Evolutionary conservation across 2,329 filamentous ascomycete genomes (phyloP).

Genomic region (Pyricularia sp.): DNA sequence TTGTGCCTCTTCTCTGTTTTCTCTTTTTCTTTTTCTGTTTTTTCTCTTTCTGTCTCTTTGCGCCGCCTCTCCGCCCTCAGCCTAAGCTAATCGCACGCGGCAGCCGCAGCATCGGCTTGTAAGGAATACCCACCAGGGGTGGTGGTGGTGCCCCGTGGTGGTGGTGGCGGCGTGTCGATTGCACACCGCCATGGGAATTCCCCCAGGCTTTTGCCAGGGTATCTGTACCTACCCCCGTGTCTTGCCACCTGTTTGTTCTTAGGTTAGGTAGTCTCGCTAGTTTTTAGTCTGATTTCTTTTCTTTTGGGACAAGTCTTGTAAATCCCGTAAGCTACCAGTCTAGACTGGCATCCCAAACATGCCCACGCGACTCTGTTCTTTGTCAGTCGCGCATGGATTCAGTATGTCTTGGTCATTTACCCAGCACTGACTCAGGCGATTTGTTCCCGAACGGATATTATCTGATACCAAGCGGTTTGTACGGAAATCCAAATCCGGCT

Average conservation of each 20-base stretch:
- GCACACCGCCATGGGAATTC: neutral
- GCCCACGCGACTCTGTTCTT: neutral
- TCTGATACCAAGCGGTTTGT: neutral
- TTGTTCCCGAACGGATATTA: neutral
- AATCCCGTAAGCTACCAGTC: neutral
- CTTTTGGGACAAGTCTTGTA: neutral
- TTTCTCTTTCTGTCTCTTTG: too few species aligned
- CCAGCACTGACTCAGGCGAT: neutral
- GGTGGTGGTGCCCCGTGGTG: neutral
- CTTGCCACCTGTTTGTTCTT: neutral
- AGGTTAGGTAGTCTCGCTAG: neutral
- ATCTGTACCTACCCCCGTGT: neutral
- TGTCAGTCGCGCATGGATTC: neutral
- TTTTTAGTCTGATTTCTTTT: neutral
- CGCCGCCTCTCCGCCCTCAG: neutral
- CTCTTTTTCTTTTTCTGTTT: too few species aligned
- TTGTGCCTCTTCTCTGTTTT: neutral
- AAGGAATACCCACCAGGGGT: neutral
- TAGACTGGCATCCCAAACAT: neutral
- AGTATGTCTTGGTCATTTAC: neutral
- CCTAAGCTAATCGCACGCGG: neutral
- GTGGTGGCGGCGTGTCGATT: neutral
- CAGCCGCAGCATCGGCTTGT: neutral
- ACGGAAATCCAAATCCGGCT: neutral
- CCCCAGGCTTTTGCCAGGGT: neutral